Evolutionary conservation across 345 rosid species (phyloP), one percentile per base, ranked within the genome.

Genomic region (Hibiscus tridactylites): DNA sequence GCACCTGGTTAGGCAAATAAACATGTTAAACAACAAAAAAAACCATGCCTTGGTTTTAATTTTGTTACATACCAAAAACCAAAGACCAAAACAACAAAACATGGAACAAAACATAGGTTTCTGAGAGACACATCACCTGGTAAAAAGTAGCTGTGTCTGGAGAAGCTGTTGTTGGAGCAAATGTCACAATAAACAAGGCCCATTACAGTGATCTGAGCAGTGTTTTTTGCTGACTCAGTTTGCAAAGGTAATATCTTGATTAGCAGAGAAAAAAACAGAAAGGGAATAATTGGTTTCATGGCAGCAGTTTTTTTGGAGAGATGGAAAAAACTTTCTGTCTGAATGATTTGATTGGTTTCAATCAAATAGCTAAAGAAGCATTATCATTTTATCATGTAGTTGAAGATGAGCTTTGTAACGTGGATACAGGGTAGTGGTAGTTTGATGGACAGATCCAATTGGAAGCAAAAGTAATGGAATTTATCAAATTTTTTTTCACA

Each of bases 121-220:
- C 24, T 62, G 44, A 61, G 62, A 61, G 58, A 69, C 29, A 47
- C 44, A 9, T 82, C 57, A 95, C 99, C 99, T 57, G 94, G 85
- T 74, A 95, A 74, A 91, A 95, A 95, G 91, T 92, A 95, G 86
- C 98, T 91, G 88, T 92, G 90, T 61, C 56, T 92, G 71, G 99
- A 83, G 87, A 92, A 95, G 80, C 76, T 92, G 86, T 95, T 90
- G 88, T 87, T 92, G 85, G 96, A 89, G 88, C 99, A 95, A 68
- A 88, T 87, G 72, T 95, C 99, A 42, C 99, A 95, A 65, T 87
- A 95, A 73, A 95, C 99, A 75, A 90, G 80, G 71, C 99, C 99
- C 92, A 90, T 86, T 2, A 95, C 89, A 21, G 87, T 82, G 74
- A 91, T 82, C 53, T 86, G 86, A 11, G 92, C 87, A 69, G 56